phyloP scores from a whole-genome alignment of 2,329 filamentous ascomycete genomes.

The Trichoderma sp. region DNA sequence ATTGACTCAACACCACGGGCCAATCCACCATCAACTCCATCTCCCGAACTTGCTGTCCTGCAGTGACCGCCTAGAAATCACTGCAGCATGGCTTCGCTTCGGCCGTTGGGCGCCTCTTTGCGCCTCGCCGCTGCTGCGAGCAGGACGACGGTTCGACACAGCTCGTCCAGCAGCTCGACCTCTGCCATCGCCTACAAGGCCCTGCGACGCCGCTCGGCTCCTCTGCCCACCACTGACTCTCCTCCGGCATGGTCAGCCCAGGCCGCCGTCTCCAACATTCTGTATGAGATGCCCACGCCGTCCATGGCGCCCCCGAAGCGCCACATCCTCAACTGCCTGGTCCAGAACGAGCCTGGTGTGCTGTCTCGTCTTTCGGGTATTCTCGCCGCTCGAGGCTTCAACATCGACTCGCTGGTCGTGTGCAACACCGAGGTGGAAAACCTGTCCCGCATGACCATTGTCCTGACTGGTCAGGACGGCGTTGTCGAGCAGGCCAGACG shows the following conservation, averaged over 20 bases:
- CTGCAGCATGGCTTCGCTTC: slow-evolving; percentile 48
- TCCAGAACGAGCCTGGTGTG: slow-evolving; percentile 98
- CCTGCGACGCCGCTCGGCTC: slow-evolving; percentile 84
- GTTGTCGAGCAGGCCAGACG: slow-evolving; percentile 96
- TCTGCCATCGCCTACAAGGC: slow-evolving; percentile 97
- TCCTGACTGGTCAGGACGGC: slow-evolving; percentile 92
- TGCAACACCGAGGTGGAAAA: slow-evolving; percentile 98
- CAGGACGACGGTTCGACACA: slow-evolving; percentile 36
- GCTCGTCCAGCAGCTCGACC: slow-evolving; percentile 68
- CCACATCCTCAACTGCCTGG: slow-evolving; percentile 96
- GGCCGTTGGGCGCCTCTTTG: slow-evolving; percentile 44
- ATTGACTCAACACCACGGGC: slow-evolving; percentile 9
- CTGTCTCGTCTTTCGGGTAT: slow-evolving; percentile 96
- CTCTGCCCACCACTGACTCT: slow-evolving; percentile 75
- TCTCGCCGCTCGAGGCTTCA: slow-evolving; percentile 93
- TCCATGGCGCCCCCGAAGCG: slow-evolving; percentile 84
- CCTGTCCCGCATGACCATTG: slow-evolving; percentile 97
- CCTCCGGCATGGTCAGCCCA: slow-evolving; percentile 84
- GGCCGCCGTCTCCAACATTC: slow-evolving; percentile 94
- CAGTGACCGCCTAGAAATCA: not conserved
- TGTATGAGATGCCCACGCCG: slow-evolving; percentile 94
- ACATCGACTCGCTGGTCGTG: slow-evolving; percentile 97
- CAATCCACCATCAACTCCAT: not conserved
- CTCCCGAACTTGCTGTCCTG: not conserved
- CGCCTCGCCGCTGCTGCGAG: slow-evolving; percentile 32